Base-by-base conservation (phyloP, 306 rosid genomes). In the Rosa multiflora region DNA sequence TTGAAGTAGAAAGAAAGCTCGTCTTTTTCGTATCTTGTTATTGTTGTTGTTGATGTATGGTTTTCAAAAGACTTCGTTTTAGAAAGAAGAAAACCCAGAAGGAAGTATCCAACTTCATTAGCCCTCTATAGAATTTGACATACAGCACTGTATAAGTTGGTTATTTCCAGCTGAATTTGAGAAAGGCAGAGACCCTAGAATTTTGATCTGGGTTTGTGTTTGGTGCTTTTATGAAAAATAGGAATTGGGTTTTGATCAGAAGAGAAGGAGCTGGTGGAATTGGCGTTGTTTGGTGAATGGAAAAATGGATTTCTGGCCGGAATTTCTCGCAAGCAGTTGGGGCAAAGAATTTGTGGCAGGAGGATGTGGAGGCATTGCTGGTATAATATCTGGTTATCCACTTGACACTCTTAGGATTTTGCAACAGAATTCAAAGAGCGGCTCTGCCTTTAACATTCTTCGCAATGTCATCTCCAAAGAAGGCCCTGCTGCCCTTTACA, bases 331-430 rank as follows among this genome's bases (percentile, higher is more conserved):
- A 46, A 85, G 48, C 75, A 89, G 86, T 82, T 90, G 95, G 87
- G 97, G 97, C 0, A 91, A 74, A 84, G 99, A 94, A 51, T 94
- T 94, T 86, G 94, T 94, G 23, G 99, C 97, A 0, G 97, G 97
- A 21, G 98, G 99, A 0, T 82, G 86, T 75, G 97, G 99, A 59
- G 99, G 99, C 62, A 78, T 86, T 53, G 99, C 99, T 39, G 98
- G 98, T 59, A 48, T 95, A 6, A 13, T 95, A 51, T 88, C 96
- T 8, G 98, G 99, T 52, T 89, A 91, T 70, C 99, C 97, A 1
- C 88, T 95, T 10, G 98, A 95, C 75, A 95, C 99, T 10, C 84
- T 95, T 14, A 82, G 97, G 0, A 42, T 95, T 73, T 83, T 84
- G 61, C 92, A 88, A 51, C 98, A 95, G 23, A 76, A 75, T 78